Conservation (phyloP, 192 early-diverging fungal genomes). For the Coemansia sp. region DNA sequence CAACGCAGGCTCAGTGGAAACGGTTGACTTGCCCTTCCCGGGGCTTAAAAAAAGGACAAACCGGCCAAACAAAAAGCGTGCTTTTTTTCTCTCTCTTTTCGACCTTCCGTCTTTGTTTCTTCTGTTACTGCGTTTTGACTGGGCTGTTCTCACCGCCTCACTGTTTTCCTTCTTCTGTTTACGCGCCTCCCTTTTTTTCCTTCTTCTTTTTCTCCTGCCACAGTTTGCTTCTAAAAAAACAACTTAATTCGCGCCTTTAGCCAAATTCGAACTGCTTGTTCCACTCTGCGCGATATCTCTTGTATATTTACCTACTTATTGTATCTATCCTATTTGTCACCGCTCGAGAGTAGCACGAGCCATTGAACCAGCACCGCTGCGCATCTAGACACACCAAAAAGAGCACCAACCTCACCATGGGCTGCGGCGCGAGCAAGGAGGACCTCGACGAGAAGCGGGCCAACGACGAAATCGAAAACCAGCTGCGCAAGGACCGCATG, state of each 20-base stretch:
- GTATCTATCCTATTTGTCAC: background rate
- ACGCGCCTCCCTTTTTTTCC: background rate
- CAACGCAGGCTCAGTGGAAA: no score
- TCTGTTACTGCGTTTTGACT: background rate
- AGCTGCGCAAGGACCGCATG: slow-evolving; percentile 76
- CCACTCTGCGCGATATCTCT: background rate
- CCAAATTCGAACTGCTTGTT: background rate
- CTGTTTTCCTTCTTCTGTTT: slow-evolving; percentile 4
- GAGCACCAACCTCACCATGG: slow-evolving; percentile 57
- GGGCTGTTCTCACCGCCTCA: slow-evolving; percentile 1
- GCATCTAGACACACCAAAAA: background rate
- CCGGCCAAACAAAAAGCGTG: background rate
- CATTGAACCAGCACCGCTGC: background rate
- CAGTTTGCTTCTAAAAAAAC: background rate
- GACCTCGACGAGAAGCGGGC: slow-evolving; percentile 76
- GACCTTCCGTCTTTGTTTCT: background rate
- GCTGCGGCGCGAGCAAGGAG: slow-evolving; percentile 83
- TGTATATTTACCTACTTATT: background rate
- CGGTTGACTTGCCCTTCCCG: no score
- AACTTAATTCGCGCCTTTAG: background rate
- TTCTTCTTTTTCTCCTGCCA: background rate
- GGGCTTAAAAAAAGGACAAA: background rate
- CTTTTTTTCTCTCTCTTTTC: no score
- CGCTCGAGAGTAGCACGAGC: background rate
- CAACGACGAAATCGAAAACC: slow-evolving; percentile 90